phyloP scores from a whole-genome alignment of 75 land plant genomes.

The Gnetum montanum region DNA sequence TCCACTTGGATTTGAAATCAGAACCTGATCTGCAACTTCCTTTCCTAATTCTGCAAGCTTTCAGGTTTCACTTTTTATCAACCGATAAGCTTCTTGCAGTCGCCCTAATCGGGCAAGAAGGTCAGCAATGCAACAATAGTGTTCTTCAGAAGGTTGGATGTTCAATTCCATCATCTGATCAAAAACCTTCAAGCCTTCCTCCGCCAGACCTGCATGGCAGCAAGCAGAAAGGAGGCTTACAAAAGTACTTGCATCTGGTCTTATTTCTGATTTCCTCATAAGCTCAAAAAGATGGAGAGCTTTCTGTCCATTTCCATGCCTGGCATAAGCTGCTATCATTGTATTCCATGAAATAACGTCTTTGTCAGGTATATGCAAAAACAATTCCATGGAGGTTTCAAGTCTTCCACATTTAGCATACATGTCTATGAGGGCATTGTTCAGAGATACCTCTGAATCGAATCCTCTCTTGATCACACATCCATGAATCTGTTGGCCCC shows the following conservation, averaged over 20 bases:
- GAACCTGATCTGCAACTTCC: too few relatives aligned
- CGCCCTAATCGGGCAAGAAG: slow-evolving; percentile 15
- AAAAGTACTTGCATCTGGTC: slow-evolving; percentile 13
- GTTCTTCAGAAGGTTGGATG: slow-evolving; percentile 6
- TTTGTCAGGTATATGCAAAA: not conserved
- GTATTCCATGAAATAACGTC: slow-evolving; percentile 38
- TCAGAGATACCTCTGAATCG: slow-evolving; percentile 30
- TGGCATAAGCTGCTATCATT: slow-evolving; percentile 51
- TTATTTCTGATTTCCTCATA: slow-evolving; percentile 9
- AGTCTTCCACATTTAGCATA: slow-evolving; percentile 48
- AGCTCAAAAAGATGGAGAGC: slow-evolving; percentile 32
- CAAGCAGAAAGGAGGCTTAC: slow-evolving; percentile 13
- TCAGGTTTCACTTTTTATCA: too few relatives aligned
- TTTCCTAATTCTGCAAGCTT: too few relatives aligned
- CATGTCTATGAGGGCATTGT: slow-evolving; percentile 55
- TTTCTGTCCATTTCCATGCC: slow-evolving; percentile 33
- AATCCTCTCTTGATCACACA: slow-evolving; percentile 38
- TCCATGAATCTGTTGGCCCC: slow-evolving; percentile 47
- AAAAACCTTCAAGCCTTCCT: slow-evolving; percentile 11
- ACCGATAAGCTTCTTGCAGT: slow-evolving; percentile 4
- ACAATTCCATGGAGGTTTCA: slow-evolving; percentile 31
- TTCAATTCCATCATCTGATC: slow-evolving; percentile 8
- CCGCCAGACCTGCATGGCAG: slow-evolving; percentile 17
- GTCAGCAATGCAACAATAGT: slow-evolving; percentile 18
- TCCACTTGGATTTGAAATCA: too few relatives aligned